A percentile compares a stretch with the other conserved stretches of the same genome.
Evolutionary conservation across 1,139 yeast genomes (phyloP).

Genomic region (Petasospora rhodanensis): DNA sequence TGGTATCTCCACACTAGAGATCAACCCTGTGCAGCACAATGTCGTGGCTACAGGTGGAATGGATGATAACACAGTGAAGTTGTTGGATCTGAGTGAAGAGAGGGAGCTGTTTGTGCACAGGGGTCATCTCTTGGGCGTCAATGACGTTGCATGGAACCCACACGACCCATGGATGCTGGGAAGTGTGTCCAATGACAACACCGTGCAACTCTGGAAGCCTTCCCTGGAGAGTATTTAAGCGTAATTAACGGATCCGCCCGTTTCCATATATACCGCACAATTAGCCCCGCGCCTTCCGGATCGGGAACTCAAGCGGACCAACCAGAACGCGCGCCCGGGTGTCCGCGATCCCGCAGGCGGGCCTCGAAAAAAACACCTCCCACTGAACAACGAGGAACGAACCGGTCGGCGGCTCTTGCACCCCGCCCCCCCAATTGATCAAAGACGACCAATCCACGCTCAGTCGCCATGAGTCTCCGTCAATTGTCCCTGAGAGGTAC

Average conservation of each 20-base stretch:
- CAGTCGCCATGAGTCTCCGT: slow-evolving; percentile 25
- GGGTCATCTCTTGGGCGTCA: slow-evolving; percentile 87
- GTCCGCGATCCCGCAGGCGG: not conserved
- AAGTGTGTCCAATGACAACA: slow-evolving; percentile 84
- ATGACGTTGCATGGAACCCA: slow-evolving; percentile 84
- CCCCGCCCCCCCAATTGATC: not conserved
- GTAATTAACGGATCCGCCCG: no score
- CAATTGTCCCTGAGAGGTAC: slow-evolving; percentile 25
- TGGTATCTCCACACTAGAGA: slow-evolving; percentile 64
- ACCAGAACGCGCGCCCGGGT: not conserved
- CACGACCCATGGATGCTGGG: slow-evolving; percentile 76
- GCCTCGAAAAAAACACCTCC: not conserved
- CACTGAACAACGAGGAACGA: not conserved
- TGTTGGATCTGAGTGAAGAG: slow-evolving; percentile 57
- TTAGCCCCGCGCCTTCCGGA: not conserved
- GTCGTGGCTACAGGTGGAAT: slow-evolving; percentile 69
- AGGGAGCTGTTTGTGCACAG: slow-evolving; percentile 66
- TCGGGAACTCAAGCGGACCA: not conserved
- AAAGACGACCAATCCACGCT: not conserved
- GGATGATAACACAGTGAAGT: slow-evolving; percentile 59
- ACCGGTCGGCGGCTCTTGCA: not conserved
- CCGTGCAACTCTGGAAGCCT: slow-evolving; percentile 73
- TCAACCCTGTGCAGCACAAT: slow-evolving; percentile 65
- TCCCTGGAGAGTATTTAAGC: no score
- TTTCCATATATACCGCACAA: not conserved